Evolutionary conservation across 495 filamentous ascomycete species (phyloP).

Genomic region (Penicillium coffeae): DNA sequence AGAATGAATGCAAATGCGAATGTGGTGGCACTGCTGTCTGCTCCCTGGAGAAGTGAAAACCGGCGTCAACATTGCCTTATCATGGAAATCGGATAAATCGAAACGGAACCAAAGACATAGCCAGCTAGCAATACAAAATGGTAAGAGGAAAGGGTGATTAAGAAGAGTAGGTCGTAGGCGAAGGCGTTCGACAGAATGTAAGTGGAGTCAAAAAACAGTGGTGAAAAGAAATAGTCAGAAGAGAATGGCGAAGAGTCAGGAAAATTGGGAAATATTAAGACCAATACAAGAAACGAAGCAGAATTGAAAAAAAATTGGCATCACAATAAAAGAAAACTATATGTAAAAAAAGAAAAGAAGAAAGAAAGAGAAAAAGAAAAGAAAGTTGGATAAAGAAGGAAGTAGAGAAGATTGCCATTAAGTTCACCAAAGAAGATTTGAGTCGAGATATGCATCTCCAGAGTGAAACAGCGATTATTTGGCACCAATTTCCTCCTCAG

Average conservation of each 20-base stretch:
- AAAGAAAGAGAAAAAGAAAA: slow-evolving; percentile 13
- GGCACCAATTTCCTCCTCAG: slow-evolving; percentile 58
- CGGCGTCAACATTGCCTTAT: slow-evolving; percentile 2
- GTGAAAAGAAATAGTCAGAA: slow-evolving; percentile 24
- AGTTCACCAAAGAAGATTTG: slow-evolving; percentile 18
- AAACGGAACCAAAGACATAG: slow-evolving; percentile 30
- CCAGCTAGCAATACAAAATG: slow-evolving; percentile 45
- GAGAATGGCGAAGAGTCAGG: slow-evolving; percentile 19
- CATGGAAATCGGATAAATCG: slow-evolving; percentile 13
- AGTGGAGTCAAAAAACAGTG: slow-evolving; percentile 14
- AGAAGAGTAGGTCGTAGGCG: slow-evolving; percentile 23
- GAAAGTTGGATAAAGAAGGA: slow-evolving; percentile 14
- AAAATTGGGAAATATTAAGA: slow-evolving; percentile 27
- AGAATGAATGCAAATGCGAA: too few relatives aligned
- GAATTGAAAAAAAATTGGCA: neutral
- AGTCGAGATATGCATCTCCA: slow-evolving; percentile 28
- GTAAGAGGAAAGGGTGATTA: slow-evolving; percentile 23
- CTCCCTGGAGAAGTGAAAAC: slow-evolving; percentile 2
- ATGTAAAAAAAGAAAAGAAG: slow-evolving; percentile 2
- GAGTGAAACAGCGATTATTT: slow-evolving; percentile 35
- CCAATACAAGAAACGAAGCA: slow-evolving; percentile 31
- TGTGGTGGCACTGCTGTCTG: too few relatives aligned
- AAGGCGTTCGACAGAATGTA: slow-evolving; percentile 12
- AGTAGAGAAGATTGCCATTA: slow-evolving; percentile 20
- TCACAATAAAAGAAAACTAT: neutral